Evolutionary conservation across 192 early-diverging fungal species (phyloP).

Genomic region (Entomortierella parvispora): DNA sequence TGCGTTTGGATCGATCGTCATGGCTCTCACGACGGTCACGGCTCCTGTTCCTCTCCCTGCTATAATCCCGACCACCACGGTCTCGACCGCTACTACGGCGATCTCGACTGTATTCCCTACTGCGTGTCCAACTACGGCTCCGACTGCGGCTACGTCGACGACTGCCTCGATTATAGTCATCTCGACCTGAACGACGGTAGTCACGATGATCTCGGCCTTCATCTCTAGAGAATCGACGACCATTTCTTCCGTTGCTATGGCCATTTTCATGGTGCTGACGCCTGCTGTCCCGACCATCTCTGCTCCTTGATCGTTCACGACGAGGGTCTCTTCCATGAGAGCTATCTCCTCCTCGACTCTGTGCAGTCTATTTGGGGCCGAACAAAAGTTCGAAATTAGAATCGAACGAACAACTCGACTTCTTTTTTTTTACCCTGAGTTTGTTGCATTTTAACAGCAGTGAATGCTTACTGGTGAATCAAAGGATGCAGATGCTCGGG

Average conservation of each 20-base stretch:
- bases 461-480: constrained; percentile 19
- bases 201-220: constrained; percentile 22
- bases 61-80: constrained; percentile 11
- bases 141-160: constrained; percentile 31
- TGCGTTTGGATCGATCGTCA: constrained; percentile 12
- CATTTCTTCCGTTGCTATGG: constrained; percentile 6
- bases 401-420: constrained; percentile 10
- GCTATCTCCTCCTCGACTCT: constrained; percentile 37
- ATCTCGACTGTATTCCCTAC: constrained; percentile 34
- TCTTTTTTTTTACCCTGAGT: constrained; percentile 5
- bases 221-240: constrained; percentile 18
- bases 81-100: constrained; percentile 11
- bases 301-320: constrained; percentile 26
- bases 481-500: constrained; percentile 20
- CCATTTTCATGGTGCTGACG: constrained; percentile 8
- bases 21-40: constrained; percentile 9
- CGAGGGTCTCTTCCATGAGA: constrained; percentile 1
- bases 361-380: constrained; percentile 19
- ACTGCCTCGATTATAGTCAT: constrained; percentile 21
- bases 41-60: constrained; percentile 25
- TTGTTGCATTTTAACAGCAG: too few relatives aligned
- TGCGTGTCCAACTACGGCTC: constrained; percentile 38
- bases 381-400: background rate
- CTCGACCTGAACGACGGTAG: constrained; percentile 3
- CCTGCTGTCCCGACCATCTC: constrained; percentile 12